phyloP scores from a whole-genome alignment of 768 basidiomycete species.

The Tulasnella calospora region DNA sequence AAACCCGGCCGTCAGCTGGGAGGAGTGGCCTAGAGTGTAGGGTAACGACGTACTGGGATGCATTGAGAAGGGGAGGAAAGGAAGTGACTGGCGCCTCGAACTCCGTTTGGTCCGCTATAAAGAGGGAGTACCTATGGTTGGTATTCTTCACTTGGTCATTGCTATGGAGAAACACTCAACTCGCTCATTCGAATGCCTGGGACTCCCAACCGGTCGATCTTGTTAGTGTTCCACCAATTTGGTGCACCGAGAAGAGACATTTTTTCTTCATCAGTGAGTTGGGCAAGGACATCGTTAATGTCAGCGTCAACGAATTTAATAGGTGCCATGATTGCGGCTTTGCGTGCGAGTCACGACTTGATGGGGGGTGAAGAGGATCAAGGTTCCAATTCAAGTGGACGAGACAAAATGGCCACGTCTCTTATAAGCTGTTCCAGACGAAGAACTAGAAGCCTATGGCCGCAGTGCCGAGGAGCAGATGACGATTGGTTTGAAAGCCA shows the following conservation, averaged over 20 bases:
- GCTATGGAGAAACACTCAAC: neutral
- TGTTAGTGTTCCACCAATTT: conserved; percentile 72
- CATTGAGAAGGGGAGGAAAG: conserved; percentile 60
- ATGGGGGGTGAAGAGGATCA: neutral
- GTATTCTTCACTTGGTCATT: neutral
- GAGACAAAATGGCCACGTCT: neutral
- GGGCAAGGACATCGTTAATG: conserved; percentile 57
- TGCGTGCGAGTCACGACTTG: neutral
- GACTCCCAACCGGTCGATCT: conserved; percentile 59
- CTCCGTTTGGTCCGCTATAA: conserved; percentile 62
- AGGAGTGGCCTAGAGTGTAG: neutral
- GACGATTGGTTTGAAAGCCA: neutral
- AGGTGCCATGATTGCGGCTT: neutral
- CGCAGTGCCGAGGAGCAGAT: neutral
- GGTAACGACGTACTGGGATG: conserved; percentile 50
- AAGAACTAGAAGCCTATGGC: neutral
- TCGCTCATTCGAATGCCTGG: conserved; percentile 60
- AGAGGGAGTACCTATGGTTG: conserved; percentile 51
- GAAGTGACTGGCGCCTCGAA: conserved; percentile 30
- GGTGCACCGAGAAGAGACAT: conserved; percentile 67
- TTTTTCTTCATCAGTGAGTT: conserved; percentile 67
- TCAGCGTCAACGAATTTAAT: conserved; percentile 31
- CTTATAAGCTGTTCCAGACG: neutral
- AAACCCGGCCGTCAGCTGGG: neutral
- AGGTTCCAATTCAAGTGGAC: neutral